Evolutionary conservation across 176 grass and related monocot genomes (phyloP), one percentile per base, ranked within the genome.

Genomic region (Zoysia japonica): DNA sequence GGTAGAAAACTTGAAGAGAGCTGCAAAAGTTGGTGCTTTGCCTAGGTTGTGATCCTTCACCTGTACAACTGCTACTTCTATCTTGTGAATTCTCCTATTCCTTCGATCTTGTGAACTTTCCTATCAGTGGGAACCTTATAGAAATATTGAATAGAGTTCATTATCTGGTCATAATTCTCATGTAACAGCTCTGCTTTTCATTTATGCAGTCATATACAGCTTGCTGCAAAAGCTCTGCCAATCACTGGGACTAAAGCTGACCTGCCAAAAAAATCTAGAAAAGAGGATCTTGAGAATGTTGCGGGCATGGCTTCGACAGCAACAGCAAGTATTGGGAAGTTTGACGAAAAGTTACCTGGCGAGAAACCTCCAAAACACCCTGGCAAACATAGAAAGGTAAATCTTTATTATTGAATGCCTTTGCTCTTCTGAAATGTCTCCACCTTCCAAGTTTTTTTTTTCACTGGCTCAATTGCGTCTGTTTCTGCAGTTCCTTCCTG

Each of bases 241-340:
- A 92, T 98, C 67, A 92, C 84, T 5, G 90, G 95, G 64, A 92
- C 85, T 11, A 87, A 94, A 76, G 85, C 84, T 47, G 92, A 87
- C 17, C 57, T 80, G 48, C 86, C 89, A 20, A 94, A 89, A 65
- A 98, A 98, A 81, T 60, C 86, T 11, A 90, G 86, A 59, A 98
- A 98, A 84, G 61, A 89, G 53, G 95, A 98, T 60, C 88, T 98
- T 9, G 92, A 94, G 76, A 77, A 80, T 89, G 96, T 95, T 69
- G 92, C 88, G 51, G 92, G 92, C 51, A 87, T 99, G 86, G 92
- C 84, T 85, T 89, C 90, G 5, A 85, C 96, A 5, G 89, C 96
- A 80, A 93, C 96, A 40, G 96, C 96, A 72, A 99, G 92, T 12
- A 92, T 90, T 76, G 96, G 96, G 8, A 99, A 99, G 72, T 99